Evolutionary conservation across 495 filamentous ascomycete genomes (phyloP).

Genomic region (Neurospora terricola): DNA sequence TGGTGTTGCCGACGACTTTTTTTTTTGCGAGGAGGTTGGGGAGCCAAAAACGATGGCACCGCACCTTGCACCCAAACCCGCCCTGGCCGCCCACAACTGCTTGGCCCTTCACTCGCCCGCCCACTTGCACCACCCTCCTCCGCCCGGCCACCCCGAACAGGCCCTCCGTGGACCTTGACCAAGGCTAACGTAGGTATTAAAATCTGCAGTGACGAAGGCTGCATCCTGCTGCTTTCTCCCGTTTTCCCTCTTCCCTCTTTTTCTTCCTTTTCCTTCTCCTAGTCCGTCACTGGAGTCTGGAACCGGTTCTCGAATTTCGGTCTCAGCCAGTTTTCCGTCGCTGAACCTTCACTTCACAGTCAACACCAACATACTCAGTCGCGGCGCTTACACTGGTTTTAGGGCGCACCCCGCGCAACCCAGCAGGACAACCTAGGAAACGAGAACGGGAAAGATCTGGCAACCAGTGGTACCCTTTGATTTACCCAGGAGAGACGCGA

Average conservation of each 20-base stretch:
- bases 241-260: slow-evolving; percentile 1
- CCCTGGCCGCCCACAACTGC: neutral
- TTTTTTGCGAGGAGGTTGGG: slow-evolving; percentile 22
- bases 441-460: neutral
- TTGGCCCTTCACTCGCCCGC: neutral
- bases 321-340: neutral
- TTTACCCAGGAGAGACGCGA: neutral
- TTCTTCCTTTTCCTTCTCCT: neutral
- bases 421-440: neutral
- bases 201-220: slow-evolving; percentile 12
- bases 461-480: neutral
- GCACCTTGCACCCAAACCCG: slow-evolving; percentile 14
- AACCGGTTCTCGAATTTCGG: slow-evolving; percentile 3
- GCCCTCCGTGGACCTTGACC: neutral
- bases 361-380: neutral
- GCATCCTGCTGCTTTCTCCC: slow-evolving; percentile 6
- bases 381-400: neutral
- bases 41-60: slow-evolving; percentile 7
- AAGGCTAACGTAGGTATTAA: slow-evolving; percentile 1
- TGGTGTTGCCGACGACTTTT: neutral
- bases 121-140: slow-evolving; percentile 5
- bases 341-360: neutral
- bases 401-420: neutral
- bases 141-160: slow-evolving; percentile 2
- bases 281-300: slow-evolving; percentile 1